A percentile compares a stretch with the other conserved stretches of the same genome.
Conservation (phyloP, 495 filamentous ascomycete species). For the Neurospora pannonica region DNA sequence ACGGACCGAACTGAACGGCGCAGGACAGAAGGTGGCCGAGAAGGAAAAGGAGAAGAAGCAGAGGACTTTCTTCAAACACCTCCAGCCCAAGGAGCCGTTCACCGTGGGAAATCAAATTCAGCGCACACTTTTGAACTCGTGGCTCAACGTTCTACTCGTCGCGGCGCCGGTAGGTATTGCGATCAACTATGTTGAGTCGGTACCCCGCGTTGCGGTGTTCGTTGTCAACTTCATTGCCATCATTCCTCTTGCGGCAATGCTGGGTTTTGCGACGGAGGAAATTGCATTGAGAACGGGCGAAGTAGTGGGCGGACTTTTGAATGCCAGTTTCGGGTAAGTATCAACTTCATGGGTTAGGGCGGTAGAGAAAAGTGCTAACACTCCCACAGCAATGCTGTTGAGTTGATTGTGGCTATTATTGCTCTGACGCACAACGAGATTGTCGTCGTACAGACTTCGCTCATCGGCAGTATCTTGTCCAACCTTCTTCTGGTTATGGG, state of each 20-base stretch:
- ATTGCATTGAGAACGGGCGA: conserved; percentile 75
- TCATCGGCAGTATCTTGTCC: conserved; percentile 84
- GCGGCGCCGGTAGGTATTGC: conserved; percentile 72
- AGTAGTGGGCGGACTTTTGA: conserved; percentile 75
- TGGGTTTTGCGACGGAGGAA: conserved; percentile 90
- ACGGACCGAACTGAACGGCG: not conserved
- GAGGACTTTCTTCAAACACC: conserved; percentile 31
- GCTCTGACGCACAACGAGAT: conserved; percentile 65
- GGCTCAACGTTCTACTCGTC: conserved; percentile 76
- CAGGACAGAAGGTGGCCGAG: not conserved
- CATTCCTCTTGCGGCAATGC: conserved; percentile 75
- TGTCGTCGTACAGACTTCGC: conserved; percentile 82
- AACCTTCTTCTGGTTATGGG: conserved; percentile 88
- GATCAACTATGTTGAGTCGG: conserved; percentile 49
- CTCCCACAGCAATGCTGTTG: conserved; percentile 67
- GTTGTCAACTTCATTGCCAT: conserved; percentile 86
- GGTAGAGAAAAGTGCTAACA: not conserved
- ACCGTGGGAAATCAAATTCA: conserved; percentile 62
- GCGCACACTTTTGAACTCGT: conserved; percentile 65
- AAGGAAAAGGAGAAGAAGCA: conserved; percentile 23
- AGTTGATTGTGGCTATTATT: conserved; percentile 83
- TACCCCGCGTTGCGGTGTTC: conserved; percentile 56
- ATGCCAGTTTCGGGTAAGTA: conserved; percentile 76
- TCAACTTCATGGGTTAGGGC: not conserved
- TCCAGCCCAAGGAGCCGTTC: conserved; percentile 41